Evolutionary conservation across 257 asterid genomes (phyloP).

Genomic region (Ballota nigra): DNA sequence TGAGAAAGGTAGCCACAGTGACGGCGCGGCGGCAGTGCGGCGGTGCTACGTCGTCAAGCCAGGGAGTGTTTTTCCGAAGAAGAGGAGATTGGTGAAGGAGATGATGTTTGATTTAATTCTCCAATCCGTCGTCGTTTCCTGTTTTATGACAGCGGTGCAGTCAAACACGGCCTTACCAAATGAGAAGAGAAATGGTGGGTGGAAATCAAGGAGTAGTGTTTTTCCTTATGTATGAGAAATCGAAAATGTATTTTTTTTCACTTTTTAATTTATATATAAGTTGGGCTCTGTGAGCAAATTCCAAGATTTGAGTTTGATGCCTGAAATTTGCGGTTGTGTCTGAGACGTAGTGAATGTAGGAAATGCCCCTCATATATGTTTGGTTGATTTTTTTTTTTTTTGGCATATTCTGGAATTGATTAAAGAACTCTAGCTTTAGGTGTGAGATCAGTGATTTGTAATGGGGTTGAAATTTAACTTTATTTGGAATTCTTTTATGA

Average conservation of each 20-base stretch:
- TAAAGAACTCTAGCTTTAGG: no score
- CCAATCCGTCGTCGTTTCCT: neutral
- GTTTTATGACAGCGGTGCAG: neutral
- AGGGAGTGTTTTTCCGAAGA: constrained; percentile 32
- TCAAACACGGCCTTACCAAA: constrained; percentile 1
- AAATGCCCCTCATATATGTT: neutral
- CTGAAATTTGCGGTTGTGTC: no score
- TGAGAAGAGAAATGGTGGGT: neutral
- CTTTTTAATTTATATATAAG: neutral
- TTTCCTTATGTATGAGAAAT: neutral
- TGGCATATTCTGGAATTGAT: neutral
- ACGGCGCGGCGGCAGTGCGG: neutral
- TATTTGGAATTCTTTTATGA: neutral
- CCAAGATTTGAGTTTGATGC: no score
- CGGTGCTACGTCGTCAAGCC: constrained; percentile 16
- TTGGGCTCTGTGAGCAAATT: neutral
- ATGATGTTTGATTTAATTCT: constrained; percentile 18
- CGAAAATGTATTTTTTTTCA: neutral
- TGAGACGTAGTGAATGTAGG: neutral
- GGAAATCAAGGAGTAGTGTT: neutral
- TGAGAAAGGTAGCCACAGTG: neutral
- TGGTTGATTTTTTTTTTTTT: no score
- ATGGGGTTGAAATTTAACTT: neutral
- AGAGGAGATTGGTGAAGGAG: constrained; percentile 28
- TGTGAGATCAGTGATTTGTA: no score